Percentiles rank a stretch among this genome's conserved stretches.
phyloP scores from a whole-genome alignment of 345 rosid species.

The Citrus hindsii region DNA sequence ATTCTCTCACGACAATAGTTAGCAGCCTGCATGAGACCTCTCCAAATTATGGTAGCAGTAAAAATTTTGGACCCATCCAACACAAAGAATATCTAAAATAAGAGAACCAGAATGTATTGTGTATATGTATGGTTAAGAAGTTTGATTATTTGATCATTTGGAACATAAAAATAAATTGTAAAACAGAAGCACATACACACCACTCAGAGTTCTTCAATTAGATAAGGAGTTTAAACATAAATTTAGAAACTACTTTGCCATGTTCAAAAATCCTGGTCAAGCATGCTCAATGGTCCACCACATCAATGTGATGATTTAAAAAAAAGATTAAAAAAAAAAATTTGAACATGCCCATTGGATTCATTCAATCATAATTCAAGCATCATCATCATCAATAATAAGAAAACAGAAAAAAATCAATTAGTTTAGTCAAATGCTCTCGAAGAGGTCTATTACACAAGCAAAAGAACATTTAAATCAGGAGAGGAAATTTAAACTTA shows the following conservation, averaged over 20 bases:
- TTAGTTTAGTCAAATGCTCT: background rate
- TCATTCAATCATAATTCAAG: background rate
- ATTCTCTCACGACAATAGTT: slow-evolving; percentile 74
- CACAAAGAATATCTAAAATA: background rate
- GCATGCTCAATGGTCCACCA: background rate
- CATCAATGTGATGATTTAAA: too few relatives aligned
- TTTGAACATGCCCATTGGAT: background rate
- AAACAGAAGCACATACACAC: background rate
- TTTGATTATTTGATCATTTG: background rate
- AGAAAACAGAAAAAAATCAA: too few relatives aligned
- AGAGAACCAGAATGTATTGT: background rate
- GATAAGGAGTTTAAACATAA: background rate
- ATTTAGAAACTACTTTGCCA: background rate
- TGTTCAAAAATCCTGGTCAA: background rate
- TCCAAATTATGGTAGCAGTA: slow-evolving; percentile 26
- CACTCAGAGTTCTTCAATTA: background rate
- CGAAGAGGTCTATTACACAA: background rate
- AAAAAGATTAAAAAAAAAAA: background rate
- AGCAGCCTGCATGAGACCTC: slow-evolving; percentile 73
- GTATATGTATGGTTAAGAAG: background rate
- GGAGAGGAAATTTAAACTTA: background rate
- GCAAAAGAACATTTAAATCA: background rate
- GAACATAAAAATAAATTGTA: background rate
- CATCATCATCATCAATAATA: too few relatives aligned
- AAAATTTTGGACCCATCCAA: slow-evolving; percentile 9